These are phyloP conservation scores for Tolypocladium ovalisporum DNA, from an alignment of 2,329 filamentous ascomycete species.

Conservation along the genomic window DNA sequence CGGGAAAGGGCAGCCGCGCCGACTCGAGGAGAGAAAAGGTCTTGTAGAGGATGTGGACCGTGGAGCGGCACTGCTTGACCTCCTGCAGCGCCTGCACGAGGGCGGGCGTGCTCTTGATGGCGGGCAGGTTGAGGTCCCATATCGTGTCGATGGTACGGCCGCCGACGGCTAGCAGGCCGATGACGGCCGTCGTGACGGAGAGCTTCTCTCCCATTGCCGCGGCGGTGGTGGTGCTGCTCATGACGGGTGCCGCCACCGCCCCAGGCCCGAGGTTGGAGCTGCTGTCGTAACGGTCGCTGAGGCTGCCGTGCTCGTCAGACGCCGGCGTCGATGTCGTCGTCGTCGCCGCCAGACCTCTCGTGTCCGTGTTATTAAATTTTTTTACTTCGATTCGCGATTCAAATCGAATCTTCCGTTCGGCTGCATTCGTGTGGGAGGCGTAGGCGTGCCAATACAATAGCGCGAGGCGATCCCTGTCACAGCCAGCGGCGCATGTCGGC, in stretches of 20 bases:
- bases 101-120: conserved; percentile 13
- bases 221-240: neutral
- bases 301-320: neutral
- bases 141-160: conserved; percentile 22
- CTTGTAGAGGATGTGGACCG: conserved; percentile 24
- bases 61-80: conserved; percentile 25
- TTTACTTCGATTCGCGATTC: neutral
- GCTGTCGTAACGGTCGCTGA: neutral
- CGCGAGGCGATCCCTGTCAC: neutral
- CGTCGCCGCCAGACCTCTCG: neutral
- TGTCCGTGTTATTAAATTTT: neutral
- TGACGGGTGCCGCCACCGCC: neutral
- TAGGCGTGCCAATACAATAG: neutral
- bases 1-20: conserved; percentile 20
- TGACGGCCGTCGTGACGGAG: conserved; percentile 24
- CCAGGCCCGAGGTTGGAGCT: neutral
- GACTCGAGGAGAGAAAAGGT: conserved; percentile 21
- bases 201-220: conserved; percentile 12
- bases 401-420: neutral
- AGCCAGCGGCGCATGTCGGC: neutral
- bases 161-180: conserved; percentile 24
- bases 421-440: neutral
- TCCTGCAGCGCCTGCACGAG: conserved; percentile 21
- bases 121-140: conserved; percentile 20
- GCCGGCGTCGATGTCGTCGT: neutral